Base-by-base conservation (phyloP, 306 rosid species). In the Vigna radiata region DNA sequence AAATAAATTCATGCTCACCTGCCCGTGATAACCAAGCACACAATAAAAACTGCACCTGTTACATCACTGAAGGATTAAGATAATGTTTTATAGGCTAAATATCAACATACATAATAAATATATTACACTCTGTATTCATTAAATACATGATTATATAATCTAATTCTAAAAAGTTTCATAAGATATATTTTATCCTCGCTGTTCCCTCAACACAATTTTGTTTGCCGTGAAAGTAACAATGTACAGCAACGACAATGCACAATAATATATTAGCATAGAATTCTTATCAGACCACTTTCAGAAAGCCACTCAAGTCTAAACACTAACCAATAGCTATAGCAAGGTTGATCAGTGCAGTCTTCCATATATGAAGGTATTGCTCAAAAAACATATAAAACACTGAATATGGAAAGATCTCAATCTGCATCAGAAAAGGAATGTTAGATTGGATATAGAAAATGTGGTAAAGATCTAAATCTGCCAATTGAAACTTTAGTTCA, bases 321-420 rank as follows among this genome's bases (percentile, higher is more conserved):
- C 64, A 91, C 97, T 88, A 68, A 95, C 97, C 99, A 54, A 95
- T 90, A 56, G 99, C 99, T 76, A 95, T 95, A 47, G 97, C 91
- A 84, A 95, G 97, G 81, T 87, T 92, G 89, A 95, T 85, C 81
- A 90, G 74, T 48, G 99, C 97, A 55, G 96, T 92, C 87, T 85
- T 95, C 99, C 99, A 95, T 76, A 95, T 95, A 80, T 89, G 87
- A 82, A 95, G 97, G 89, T 95, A 95, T 91, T 95, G 99, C 94
- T 95, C 99, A 78, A 95, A 95, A 77, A 90, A 95, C 97, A 95
- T 95, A 78, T 95, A 95, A 77, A 92, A 95, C 73, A 95, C 89
- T 14, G 99, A 92, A 84, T 95, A 95, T 29, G 99, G 99, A 87
- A 92, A 95, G 83, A 95, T 84, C 84, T 95, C 99, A 72, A 95